These are phyloP conservation scores for Aspergillus puulaauensis DNA, from an alignment of 2,329 filamentous ascomycete species.

Conservation along the genomic window DNA sequence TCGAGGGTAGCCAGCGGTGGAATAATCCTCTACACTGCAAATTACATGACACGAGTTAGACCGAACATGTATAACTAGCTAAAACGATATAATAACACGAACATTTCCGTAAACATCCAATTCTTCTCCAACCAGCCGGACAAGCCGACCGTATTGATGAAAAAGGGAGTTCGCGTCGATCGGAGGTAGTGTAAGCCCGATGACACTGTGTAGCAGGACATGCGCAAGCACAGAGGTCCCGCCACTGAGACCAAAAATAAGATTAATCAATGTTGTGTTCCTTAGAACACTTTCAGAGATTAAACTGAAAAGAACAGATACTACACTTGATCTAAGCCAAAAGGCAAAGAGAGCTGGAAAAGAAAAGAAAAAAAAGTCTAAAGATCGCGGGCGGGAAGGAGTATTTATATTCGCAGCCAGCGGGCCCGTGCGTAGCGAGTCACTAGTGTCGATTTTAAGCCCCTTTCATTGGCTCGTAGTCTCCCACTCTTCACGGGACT, in stretches of 20 bases:
- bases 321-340: conserved; percentile 89
- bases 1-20: no score
- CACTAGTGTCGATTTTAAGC: conserved; percentile 18
- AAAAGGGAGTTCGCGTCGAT: conserved; percentile 65
- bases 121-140: conserved; percentile 59
- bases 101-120: no score
- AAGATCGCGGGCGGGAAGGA: conserved; percentile 21
- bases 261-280: conserved; percentile 76
- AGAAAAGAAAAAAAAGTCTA: conserved; percentile 43
- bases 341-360: conserved; percentile 55
- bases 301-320: conserved; percentile 98
- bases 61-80: no score
- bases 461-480: neutral
- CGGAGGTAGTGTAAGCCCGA: conserved; percentile 72
- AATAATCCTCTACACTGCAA: no score
- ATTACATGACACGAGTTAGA: no score
- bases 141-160: conserved; percentile 59
- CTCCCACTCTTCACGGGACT: neutral
- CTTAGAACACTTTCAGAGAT: conserved; percentile 82
- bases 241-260: conserved; percentile 66
- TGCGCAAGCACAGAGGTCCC: conserved; percentile 72
- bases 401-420: conserved; percentile 31
- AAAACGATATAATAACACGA: no score
- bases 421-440: conserved; percentile 22
- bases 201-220: conserved; percentile 67